Evolutionary conservation across 495 filamentous ascomycete genomes (phyloP).

Genomic region (Daldinia concentrica): DNA sequence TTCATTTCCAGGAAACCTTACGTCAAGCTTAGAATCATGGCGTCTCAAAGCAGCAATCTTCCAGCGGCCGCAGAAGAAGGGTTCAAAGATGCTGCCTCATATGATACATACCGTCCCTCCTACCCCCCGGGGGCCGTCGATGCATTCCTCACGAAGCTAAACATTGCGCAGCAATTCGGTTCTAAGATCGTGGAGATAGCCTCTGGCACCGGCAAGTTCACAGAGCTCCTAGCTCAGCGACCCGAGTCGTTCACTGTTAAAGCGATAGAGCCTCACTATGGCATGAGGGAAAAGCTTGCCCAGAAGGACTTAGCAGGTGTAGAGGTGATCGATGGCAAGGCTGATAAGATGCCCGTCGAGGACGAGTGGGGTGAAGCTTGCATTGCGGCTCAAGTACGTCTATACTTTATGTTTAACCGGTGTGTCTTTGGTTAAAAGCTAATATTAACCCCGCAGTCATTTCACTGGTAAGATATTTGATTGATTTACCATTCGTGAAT

Average conservation of each 20-base stretch:
- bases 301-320: conserved; percentile 63
- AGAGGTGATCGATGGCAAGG: conserved; percentile 61
- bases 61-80: conserved; percentile 52
- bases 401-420: neutral
- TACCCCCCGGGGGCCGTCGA: conserved; percentile 65
- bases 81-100: conserved; percentile 64
- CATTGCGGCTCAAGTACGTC: conserved; percentile 69
- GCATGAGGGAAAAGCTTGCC: conserved; percentile 65
- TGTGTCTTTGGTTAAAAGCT: conserved; percentile 5
- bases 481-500: neutral
- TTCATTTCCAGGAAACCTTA: neutral
- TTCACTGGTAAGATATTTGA: conserved; percentile 61
- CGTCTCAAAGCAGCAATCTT: conserved; percentile 36
- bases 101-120: conserved; percentile 70
- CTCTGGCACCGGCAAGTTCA: conserved; percentile 74
- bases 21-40: conserved; percentile 20
- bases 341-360: conserved; percentile 61
- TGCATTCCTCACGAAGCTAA: conserved; percentile 59
- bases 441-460: conserved; percentile 53
- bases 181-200: conserved; percentile 69
- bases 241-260: conserved; percentile 63
- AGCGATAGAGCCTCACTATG: conserved; percentile 69
- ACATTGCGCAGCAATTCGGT: conserved; percentile 51
- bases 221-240: conserved; percentile 62
- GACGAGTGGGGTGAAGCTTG: conserved; percentile 68